phyloP scores from a whole-genome alignment of 2,329 filamentous ascomycete species.

The Shiraia sp. region DNA sequence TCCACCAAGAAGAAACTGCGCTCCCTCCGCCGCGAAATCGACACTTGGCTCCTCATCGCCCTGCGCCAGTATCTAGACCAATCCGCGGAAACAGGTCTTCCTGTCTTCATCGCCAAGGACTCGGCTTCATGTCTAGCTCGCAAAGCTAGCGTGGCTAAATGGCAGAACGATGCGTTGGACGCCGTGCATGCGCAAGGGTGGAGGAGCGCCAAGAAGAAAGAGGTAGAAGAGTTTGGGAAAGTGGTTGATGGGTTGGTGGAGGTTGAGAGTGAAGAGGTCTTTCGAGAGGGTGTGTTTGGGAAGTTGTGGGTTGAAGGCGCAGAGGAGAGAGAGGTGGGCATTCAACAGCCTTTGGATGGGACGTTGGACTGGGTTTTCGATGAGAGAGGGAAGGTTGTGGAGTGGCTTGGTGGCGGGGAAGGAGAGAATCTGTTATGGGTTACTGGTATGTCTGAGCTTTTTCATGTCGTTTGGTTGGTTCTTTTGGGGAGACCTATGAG shows the following conservation, averaged over 20 bases:
- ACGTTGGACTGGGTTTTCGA: constrained; percentile 30
- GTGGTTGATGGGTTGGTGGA: constrained; percentile 25
- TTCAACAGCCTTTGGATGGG: constrained; percentile 20
- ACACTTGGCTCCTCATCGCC: constrained; percentile 28
- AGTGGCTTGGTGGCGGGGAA: constrained; percentile 30
- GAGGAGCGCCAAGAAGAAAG: constrained; percentile 33
- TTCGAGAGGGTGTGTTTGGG: constrained; percentile 26
- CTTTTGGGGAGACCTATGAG: no score
- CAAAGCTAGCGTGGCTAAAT: constrained; percentile 25
- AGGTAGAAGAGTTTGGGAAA: constrained; percentile 33
- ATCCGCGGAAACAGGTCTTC: constrained; percentile 31
- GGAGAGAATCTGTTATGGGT: constrained; percentile 37
- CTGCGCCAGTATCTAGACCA: constrained; percentile 36
- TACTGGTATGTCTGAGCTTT: constrained; percentile 17
- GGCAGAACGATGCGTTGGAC: constrained; percentile 33
- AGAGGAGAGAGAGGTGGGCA: constrained; percentile 29
- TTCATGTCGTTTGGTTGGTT: not conserved
- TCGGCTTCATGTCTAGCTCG: not conserved
- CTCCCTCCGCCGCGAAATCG: constrained; percentile 26
- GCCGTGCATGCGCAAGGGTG: constrained; percentile 30
- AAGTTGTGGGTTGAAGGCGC: constrained; percentile 26
- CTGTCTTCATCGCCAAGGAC: constrained; percentile 26
- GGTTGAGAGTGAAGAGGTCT: constrained; percentile 26
- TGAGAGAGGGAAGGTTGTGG: constrained; percentile 21
- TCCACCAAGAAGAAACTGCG: constrained; percentile 29